phyloP scores from a whole-genome alignment of 306 rosid species.

The Rubus parviflorus region DNA sequence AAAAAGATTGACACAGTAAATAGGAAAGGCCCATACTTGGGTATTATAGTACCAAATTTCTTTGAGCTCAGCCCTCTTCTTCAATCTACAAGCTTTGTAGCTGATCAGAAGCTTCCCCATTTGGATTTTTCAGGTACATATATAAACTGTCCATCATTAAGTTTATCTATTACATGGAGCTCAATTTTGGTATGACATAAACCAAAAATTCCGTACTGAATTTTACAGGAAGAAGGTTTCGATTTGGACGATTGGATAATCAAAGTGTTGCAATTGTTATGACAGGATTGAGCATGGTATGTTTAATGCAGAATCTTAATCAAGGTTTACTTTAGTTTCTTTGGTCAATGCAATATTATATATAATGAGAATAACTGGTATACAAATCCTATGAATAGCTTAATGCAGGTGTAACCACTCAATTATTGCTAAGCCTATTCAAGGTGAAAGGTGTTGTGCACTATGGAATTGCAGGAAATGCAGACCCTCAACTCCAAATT shows the following conservation, averaged over 20 bases:
- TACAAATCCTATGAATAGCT: constrained; percentile 34
- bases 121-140: constrained; percentile 61
- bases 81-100: constrained; percentile 44
- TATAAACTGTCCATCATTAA: neutral
- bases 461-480: constrained; percentile 78
- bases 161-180: neutral
- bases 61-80: constrained; percentile 79
- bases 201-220: neutral
- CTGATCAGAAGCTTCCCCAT: constrained; percentile 41
- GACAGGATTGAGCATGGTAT: constrained; percentile 75
- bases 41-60: constrained; percentile 72
- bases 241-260: constrained; percentile 53
- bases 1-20: constrained; percentile 43
- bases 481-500: constrained; percentile 61
- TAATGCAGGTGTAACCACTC: constrained; percentile 68
- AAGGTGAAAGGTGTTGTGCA: constrained; percentile 61
- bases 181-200: neutral
- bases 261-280: constrained; percentile 55
- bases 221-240: constrained; percentile 61
- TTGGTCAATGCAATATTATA: neutral
- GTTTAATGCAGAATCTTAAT: neutral
- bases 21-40: constrained; percentile 60
- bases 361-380: neutral
- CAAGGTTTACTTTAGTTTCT: neutral
- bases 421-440: constrained; percentile 56